Evolutionary conservation across 306 rosid genomes (phyloP), one percentile per base, ranked within the genome.

Genomic region (Quercus rubra): DNA sequence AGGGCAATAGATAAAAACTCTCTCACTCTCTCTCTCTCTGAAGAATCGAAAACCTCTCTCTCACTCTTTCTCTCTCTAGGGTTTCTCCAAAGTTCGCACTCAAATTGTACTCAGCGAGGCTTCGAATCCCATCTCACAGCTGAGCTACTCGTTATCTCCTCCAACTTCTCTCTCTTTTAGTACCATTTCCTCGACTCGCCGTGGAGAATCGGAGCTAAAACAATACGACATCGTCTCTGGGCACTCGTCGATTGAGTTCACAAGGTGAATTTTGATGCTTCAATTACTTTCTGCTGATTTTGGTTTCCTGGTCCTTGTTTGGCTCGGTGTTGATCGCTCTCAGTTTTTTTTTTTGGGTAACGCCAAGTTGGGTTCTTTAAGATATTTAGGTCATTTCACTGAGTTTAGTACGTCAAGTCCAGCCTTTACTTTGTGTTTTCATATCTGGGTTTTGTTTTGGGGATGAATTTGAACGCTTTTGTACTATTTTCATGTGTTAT

Each of bases 11-110:
- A 80, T 79, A 79, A 86, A 85, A 84, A 86, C 90, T 43, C 41
- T 30, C 78, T 73, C 73, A 27, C 79, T 55, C 71, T 70, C 81
- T 76, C 82, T 33, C 77, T 33, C 78, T 25, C 86, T 80, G 73
- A 52, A 70, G 79, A 78, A 85, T 88, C 86, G 89, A 86, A 85
- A 83, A 79, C 86, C 89, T 71, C 80, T 72, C 74, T 87, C 84
- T 87, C 46, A 38, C 88, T 87, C 87, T 59, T 18, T 77, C 80
- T 85, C 87, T 88, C 90, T 89, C 90, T 96, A 95, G 98, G 97
- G 92, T 91, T 96, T 87, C 77, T 59, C 66, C 38, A 62, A 80
- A 76, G 21, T 85, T 88, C 97, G 89, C 93, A 82, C 88, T 79
- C 83, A 74, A 91, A 85, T 88, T 89, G 68, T 79, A 75, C 71